Base-by-base conservation (phyloP, 768 basidiomycete genomes). In the Trametes maxima region DNA sequence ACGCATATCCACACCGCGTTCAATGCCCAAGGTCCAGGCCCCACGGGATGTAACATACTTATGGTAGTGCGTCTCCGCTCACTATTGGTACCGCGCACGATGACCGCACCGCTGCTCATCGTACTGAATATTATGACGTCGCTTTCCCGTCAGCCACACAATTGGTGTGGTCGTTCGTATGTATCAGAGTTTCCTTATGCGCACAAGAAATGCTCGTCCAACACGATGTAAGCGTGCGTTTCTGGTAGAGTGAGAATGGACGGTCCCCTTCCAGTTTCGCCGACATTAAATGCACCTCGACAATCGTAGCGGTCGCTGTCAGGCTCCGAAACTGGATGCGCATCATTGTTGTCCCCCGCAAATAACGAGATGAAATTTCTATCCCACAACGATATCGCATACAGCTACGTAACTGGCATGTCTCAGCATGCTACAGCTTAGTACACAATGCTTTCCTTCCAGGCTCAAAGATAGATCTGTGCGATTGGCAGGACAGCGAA, bases 251-350 rank as follows among this genome's bases (percentile, higher is more conserved):
- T 7, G n/a, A 16, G 39, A 40, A 42, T 19, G 40, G 37, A 43
- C 5, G 13, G 48, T 28, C 25, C 25, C 42, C 28, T 19, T 4
- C 17, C n/a, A 8, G 42, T 53, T 59, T 53, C 58, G 17, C 58
- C 58, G 58, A 59, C 22, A 59, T 59, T 59, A 59, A 33, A 36
- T 19, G 51, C 19, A 8, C n/a, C 4, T 13, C 19, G 36, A 24
- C 39, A 22, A 36, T 19, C 22, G 51, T 24, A 22, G 17, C 7
- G 19, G 25, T 39, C 36, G 19, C 51, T 22, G 19, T 10, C 10
- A 17, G 17, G n/a, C 3, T 11, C 17, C 19, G 1, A 39, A 52
- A 36, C 5, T 22, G 21, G 51, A 1, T 10, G 14, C 7, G 4
- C 35, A 13, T 39, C 36, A 24, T 49, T 48, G 49, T 57, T 47